Conservation (phyloP, 2,329 filamentous ascomycete genomes). For the Escovopsis weberi region DNA sequence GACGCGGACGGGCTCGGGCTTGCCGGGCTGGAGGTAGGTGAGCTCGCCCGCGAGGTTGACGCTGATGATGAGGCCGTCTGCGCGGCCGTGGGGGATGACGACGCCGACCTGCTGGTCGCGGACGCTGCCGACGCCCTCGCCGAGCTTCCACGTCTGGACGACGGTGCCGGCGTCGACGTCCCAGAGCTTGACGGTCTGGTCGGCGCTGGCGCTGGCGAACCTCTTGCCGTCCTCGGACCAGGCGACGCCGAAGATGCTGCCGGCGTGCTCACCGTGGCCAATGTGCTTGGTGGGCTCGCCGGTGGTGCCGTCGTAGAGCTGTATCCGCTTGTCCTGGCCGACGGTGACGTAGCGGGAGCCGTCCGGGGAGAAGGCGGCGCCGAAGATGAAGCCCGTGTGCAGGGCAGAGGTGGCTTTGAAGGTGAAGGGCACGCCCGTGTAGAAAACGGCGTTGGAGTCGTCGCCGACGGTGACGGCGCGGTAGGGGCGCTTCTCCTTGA, state of each 20-base stretch:
- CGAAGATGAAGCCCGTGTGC: slow-evolving; percentile 82
- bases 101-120: slow-evolving; percentile 88
- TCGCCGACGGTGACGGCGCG: slow-evolving; percentile 84
- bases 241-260: slow-evolving; percentile 82
- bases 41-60: slow-evolving; percentile 79
- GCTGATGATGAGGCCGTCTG: slow-evolving; percentile 79
- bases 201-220: slow-evolving; percentile 82
- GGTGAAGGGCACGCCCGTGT: slow-evolving; percentile 90
- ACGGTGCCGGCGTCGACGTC: slow-evolving; percentile 67
- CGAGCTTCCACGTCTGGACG: slow-evolving; percentile 73
- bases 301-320: slow-evolving; percentile 92
- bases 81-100: slow-evolving; percentile 70
- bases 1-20: slow-evolving; percentile 50
- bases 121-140: slow-evolving; percentile 59
- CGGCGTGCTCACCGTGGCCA: slow-evolving; percentile 72
- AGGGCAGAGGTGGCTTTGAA: slow-evolving; percentile 73
- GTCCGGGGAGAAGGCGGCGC: slow-evolving; percentile 79
- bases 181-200: slow-evolving; percentile 92
- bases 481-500: slow-evolving; percentile 80
- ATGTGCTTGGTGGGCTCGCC: slow-evolving; percentile 69
- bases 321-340: slow-evolving; percentile 82
- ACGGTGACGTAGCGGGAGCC: slow-evolving; percentile 72
- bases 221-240: slow-evolving; percentile 79
- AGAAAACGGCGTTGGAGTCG: slow-evolving; percentile 79
- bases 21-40: slow-evolving; percentile 70